A percentile compares a stretch with the other conserved stretches of the same genome.
These are phyloP conservation scores for Fusarium sp. DNA, from an alignment of 2,329 filamentous ascomycete genomes.

Conservation along the genomic window DNA sequence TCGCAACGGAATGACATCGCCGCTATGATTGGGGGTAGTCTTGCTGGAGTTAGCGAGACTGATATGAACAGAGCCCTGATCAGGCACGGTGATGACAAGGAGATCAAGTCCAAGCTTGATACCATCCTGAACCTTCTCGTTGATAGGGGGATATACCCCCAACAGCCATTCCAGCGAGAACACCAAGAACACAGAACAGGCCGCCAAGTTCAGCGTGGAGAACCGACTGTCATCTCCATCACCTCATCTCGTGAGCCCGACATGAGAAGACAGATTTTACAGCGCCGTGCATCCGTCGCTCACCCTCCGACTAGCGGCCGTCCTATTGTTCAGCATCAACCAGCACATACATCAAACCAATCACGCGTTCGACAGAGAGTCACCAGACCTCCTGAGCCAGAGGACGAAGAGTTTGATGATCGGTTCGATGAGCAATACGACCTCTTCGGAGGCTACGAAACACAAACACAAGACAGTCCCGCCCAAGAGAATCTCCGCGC, in stretches of 20 bases:
- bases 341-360: constrained; percentile 1
- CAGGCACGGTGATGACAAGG: not conserved
- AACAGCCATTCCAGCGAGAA: rapidly evolving
- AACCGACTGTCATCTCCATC: not conserved
- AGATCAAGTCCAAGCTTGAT: constrained; percentile 6
- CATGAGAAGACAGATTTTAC: not conserved
- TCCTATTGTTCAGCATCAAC: not conserved
- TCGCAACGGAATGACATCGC: not conserved
- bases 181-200: not conserved
- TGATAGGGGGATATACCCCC: not conserved
- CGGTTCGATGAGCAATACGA: not conserved
- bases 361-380: not conserved
- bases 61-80: not conserved
- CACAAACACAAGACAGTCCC: not conserved
- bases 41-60: not conserved
- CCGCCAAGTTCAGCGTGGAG: not conserved
- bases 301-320: not conserved
- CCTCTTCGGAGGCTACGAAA: not conserved
- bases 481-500: not conserved
- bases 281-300: not conserved
- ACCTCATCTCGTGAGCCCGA: not conserved
- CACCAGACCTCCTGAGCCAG: not conserved
- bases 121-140: constrained; percentile 4
- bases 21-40: not conserved
- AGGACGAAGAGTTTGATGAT: not conserved